These are phyloP conservation scores for Penicillium pulvis DNA, from an alignment of 495 filamentous ascomycete species.

Conservation along the genomic window DNA sequence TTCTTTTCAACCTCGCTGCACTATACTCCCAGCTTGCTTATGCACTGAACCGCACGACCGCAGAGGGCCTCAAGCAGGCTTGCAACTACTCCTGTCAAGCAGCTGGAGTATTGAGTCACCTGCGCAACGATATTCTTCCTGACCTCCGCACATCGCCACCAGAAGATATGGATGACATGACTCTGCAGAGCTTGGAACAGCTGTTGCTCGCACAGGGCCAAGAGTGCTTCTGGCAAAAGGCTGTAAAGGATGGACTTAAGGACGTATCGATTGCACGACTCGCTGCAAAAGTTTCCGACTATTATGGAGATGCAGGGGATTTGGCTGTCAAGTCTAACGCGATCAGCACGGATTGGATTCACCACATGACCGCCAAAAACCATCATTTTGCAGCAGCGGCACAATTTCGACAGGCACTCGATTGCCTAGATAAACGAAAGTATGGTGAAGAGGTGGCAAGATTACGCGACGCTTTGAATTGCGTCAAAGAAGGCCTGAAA, in stretches of 20 bases:
- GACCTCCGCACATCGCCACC: conserved; percentile 84
- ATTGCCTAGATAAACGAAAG: conserved; percentile 89
- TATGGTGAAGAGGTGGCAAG: conserved; percentile 96
- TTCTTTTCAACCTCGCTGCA: conserved; percentile 89
- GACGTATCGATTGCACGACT: conserved; percentile 89
- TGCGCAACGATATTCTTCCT: conserved; percentile 77
- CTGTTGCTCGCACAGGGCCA: conserved; percentile 89
- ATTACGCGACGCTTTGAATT: conserved; percentile 75
- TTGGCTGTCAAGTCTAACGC: conserved; percentile 83
- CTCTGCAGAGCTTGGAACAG: conserved; percentile 79
- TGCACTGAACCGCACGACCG: conserved; percentile 73
- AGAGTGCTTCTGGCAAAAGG: conserved; percentile 98
- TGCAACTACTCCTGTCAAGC: conserved; percentile 90
- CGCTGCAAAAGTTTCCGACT: conserved; percentile 88
- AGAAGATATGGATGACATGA: conserved; percentile 93
- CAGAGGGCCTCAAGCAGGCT: conserved; percentile 83
- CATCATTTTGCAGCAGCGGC: conserved; percentile 97
- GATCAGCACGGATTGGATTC: conserved; percentile 94
- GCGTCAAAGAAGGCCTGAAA: conserved; percentile 84
- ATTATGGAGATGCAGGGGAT: conserved; percentile 83
- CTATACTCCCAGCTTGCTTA: conserved; percentile 92
- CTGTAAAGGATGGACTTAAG: conserved; percentile 90
- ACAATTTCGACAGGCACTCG: conserved; percentile 90
- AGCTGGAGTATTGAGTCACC: conserved; percentile 79
- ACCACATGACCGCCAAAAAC: conserved; percentile 96